Conservation (phyloP, 148 eudicot species). For the Chenopodium suecicum region DNA sequence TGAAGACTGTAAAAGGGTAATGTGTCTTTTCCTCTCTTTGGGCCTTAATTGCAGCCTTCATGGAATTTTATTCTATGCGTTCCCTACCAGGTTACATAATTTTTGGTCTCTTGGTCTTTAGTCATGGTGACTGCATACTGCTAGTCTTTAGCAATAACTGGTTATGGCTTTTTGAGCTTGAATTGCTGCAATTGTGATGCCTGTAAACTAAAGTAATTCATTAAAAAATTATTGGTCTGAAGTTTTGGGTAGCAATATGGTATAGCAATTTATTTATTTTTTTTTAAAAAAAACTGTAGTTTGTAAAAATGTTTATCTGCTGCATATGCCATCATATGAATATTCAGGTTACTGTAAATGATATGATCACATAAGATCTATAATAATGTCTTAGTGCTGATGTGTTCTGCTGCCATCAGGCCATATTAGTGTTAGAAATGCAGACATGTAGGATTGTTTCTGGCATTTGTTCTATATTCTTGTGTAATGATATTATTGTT, state of each 20-base stretch:
- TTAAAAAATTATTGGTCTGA: background rate
- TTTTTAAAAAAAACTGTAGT: background rate
- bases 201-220: background rate
- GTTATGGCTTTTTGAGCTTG: background rate
- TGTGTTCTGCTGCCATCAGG: background rate
- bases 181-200: background rate
- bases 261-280: background rate
- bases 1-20: conserved; percentile 97
- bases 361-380: background rate
- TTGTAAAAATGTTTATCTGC: background rate
- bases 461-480: background rate
- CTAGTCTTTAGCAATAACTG: background rate
- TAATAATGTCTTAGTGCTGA: background rate
- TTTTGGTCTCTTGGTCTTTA: background rate
- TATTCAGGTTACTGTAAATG: background rate
- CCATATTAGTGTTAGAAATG: background rate
- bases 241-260: background rate
- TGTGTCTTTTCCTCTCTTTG: background rate
- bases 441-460: too few species aligned
- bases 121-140: background rate
- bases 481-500: conserved; percentile 10
- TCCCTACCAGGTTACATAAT: too few species aligned
- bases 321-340: background rate
- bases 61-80: too few species aligned
- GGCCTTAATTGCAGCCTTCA: too few species aligned